phyloP scores from a whole-genome alignment of 2,329 filamentous ascomycete genomes.

The Trichoderma aggressivum region DNA sequence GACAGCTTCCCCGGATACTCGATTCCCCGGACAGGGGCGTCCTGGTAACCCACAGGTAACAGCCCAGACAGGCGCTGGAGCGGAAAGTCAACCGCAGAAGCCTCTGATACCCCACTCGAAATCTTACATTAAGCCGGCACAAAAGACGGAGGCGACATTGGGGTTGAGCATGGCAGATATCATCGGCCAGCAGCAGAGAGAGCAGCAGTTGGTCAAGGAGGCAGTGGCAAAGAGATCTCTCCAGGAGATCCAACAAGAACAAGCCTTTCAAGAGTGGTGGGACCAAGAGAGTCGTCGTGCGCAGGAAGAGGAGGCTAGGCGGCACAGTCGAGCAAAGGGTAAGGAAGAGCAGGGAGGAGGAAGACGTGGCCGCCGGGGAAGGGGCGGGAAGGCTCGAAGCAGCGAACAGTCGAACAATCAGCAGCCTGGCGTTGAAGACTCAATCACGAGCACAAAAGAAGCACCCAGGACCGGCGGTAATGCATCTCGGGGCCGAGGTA shows the following conservation, averaged over 20 bases:
- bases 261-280: slow-evolving; percentile 97
- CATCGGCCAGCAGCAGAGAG: slow-evolving; percentile 77
- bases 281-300: slow-evolving; percentile 75
- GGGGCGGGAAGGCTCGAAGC: slow-evolving; percentile 30
- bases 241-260: slow-evolving; percentile 93
- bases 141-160: slow-evolving; percentile 59
- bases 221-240: slow-evolving; percentile 83
- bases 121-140: slow-evolving; percentile 54
- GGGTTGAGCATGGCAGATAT: slow-evolving; percentile 84
- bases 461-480: not conserved
- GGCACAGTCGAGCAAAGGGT: slow-evolving; percentile 40
- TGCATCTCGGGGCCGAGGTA: slow-evolving; percentile 19
- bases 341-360: slow-evolving; percentile 32
- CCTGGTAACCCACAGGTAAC: slow-evolving; percentile 32
- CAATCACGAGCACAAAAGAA: slow-evolving; percentile 18
- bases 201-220: slow-evolving; percentile 79
- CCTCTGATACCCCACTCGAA: slow-evolving; percentile 58
- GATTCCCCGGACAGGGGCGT: slow-evolving; percentile 57
- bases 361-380: slow-evolving; percentile 28
- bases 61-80: slow-evolving; percentile 26
- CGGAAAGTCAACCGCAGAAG: slow-evolving; percentile 34
- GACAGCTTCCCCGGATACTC: slow-evolving; percentile 59
- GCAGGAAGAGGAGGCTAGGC: slow-evolving; percentile 57
- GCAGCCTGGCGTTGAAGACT: slow-evolving; percentile 22
- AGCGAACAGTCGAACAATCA: slow-evolving; percentile 18